These are phyloP conservation scores for Candida glaebosa DNA, from an alignment of 805 yeast species.

Conservation along the genomic window DNA sequence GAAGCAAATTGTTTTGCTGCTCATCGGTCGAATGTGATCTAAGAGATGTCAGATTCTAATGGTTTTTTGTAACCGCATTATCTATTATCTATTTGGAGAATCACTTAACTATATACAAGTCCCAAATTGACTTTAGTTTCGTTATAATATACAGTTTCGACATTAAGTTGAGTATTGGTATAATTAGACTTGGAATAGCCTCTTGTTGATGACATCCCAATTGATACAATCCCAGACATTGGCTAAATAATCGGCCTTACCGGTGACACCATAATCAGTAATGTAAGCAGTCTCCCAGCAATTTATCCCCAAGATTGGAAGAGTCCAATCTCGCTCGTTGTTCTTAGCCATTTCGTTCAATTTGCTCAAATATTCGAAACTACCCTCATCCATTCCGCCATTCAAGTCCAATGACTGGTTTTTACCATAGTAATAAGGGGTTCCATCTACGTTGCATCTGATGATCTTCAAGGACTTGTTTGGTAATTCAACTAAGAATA, in stretches of 20 bases:
- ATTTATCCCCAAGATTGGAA: constrained; percentile 75
- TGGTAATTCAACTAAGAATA: constrained; percentile 64
- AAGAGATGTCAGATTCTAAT: no score
- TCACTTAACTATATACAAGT: neutral
- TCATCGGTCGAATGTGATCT: no score
- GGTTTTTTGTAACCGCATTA: no score
- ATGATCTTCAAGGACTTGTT: constrained; percentile 55
- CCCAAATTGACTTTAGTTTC: neutral
- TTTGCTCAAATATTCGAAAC: constrained; percentile 43
- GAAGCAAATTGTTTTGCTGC: no score
- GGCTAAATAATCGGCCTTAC: constrained; percentile 67
- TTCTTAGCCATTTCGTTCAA: constrained; percentile 39
- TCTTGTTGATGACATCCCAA: constrained; percentile 70
- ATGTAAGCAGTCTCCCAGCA: constrained; percentile 90
- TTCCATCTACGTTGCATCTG: constrained; percentile 67
- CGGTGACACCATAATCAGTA: constrained; percentile 77
- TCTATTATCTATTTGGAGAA: no score
- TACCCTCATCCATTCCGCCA: constrained; percentile 59
- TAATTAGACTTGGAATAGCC: constrained; percentile 38
- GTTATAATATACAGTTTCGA: neutral
- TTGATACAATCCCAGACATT: constrained; percentile 76
- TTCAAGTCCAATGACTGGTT: constrained; percentile 75
- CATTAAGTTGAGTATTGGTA: neutral
- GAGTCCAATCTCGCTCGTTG: constrained; percentile 53
- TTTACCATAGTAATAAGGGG: constrained; percentile 68